Conservation (phyloP, 129 eudicot species). For the Helichrysum umbraculigerum region DNA sequence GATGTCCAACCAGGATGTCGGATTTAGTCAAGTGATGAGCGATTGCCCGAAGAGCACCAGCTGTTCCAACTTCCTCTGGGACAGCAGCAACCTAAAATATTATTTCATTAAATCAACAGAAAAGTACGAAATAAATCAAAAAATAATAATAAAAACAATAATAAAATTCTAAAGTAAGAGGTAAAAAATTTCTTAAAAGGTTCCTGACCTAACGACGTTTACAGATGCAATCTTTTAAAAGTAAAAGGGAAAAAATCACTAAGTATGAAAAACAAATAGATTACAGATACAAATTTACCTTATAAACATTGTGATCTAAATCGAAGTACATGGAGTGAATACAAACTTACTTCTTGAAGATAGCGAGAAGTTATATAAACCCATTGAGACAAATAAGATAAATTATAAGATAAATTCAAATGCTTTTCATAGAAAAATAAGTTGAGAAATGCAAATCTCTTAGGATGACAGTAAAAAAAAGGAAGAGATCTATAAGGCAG, state of each 20-base stretch:
- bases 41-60: constrained; percentile 90
- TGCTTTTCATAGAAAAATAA: background rate
- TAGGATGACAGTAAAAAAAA: background rate
- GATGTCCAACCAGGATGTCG: constrained; percentile 75
- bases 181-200: background rate
- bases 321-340: background rate
- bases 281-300: background rate
- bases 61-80: constrained; percentile 95
- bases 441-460: background rate
- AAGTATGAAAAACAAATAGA: background rate
- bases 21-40: constrained; percentile 77
- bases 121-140: background rate
- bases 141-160: background rate
- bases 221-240: background rate
- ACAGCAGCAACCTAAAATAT: constrained; percentile 78
- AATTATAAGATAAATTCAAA: background rate
- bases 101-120: constrained; percentile 1
- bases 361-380: background rate
- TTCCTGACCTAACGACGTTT: background rate
- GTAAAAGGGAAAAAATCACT: background rate
- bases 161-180: too few relatives aligned
- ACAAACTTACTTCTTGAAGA: background rate
- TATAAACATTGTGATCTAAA: background rate
- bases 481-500: background rate
- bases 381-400: background rate